A percentile compares a stretch with the other conserved stretches of the same genome.
Evolutionary conservation across 495 filamentous ascomycete species (phyloP).

Genomic region (Collariella sp.): DNA sequence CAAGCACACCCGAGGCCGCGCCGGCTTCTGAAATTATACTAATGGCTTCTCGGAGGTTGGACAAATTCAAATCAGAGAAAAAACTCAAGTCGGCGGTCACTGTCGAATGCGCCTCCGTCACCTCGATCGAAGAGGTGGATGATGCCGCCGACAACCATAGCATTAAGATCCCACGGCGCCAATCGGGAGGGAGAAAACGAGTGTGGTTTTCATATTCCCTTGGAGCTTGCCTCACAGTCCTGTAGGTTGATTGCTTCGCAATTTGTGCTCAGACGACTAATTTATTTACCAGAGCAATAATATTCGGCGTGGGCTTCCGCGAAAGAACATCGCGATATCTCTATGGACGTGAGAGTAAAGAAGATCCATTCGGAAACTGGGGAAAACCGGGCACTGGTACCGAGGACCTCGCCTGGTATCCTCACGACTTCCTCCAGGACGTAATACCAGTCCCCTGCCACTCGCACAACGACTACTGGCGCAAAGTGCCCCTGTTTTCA

Average conservation of each 20-base stretch:
- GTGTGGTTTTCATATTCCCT: slow-evolving; percentile 2
- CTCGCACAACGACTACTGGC: slow-evolving; percentile 92
- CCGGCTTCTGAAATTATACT: neutral
- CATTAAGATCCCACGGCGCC: neutral
- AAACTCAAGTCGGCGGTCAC: neutral
- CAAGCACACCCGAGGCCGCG: neutral
- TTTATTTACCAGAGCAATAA: neutral
- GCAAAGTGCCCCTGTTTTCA: slow-evolving; percentile 58
- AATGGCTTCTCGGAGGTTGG: slow-evolving; percentile 11
- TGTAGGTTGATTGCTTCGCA: slow-evolving; percentile 4
- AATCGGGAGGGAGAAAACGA: neutral
- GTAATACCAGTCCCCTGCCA: slow-evolving; percentile 60
- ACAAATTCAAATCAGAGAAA: neutral
- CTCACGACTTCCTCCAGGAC: slow-evolving; percentile 67
- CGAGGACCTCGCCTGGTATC: slow-evolving; percentile 51
- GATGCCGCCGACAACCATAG: neutral
- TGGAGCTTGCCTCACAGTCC: neutral
- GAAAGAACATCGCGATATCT: neutral
- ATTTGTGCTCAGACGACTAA: neutral
- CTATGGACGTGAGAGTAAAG: slow-evolving; percentile 5
- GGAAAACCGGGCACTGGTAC: slow-evolving; percentile 41
- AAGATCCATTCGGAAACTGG: slow-evolving; percentile 50
- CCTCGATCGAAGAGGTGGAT: neutral
- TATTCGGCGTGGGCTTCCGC: neutral
- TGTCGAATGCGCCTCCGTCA: neutral